phyloP scores from a whole-genome alignment of 2,329 filamentous ascomycete species.

The Sclerotinia glacialis region DNA sequence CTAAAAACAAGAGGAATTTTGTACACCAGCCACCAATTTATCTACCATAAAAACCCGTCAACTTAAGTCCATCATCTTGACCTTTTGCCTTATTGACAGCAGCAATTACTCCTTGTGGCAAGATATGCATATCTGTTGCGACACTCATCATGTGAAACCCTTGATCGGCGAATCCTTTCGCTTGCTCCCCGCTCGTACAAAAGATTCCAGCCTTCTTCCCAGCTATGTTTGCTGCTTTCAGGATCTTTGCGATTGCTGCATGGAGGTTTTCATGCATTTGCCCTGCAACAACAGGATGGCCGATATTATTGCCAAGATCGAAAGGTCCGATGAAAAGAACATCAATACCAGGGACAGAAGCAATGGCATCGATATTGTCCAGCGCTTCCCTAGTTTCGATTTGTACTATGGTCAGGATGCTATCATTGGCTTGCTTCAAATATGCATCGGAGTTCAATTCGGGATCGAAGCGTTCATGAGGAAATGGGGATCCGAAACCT shows the following conservation, averaged over 20 bases:
- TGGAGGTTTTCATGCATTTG: slow-evolving; percentile 58
- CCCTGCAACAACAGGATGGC: slow-evolving; percentile 58
- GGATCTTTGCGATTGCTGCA: slow-evolving; percentile 56
- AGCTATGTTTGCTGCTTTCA: slow-evolving; percentile 55
- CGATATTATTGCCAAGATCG: slow-evolving; percentile 62
- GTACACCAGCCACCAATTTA: slow-evolving; percentile 21
- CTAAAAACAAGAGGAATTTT: background rate
- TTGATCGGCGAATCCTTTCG: slow-evolving; percentile 51
- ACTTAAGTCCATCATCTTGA: slow-evolving; percentile 33
- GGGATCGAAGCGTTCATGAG: slow-evolving; percentile 49
- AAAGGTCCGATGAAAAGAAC: slow-evolving; percentile 65
- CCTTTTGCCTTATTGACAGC: slow-evolving; percentile 50
- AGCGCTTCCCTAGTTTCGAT: slow-evolving; percentile 65
- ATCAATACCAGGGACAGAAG: slow-evolving; percentile 57
- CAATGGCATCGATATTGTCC: slow-evolving; percentile 59
- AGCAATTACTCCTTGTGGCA: slow-evolving; percentile 47
- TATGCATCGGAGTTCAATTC: slow-evolving; percentile 53
- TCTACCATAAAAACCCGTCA: slow-evolving; percentile 37
- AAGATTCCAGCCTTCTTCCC: slow-evolving; percentile 67
- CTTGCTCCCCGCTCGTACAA: slow-evolving; percentile 55
- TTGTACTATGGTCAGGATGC: slow-evolving; percentile 63
- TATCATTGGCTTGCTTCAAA: slow-evolving; percentile 54
- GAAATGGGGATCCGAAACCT: slow-evolving; percentile 56
- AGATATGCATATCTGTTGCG: slow-evolving; percentile 53
- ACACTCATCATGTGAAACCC: slow-evolving; percentile 63